phyloP scores from a whole-genome alignment of 306 rosid genomes.

The Aeschynomene evenia region DNA sequence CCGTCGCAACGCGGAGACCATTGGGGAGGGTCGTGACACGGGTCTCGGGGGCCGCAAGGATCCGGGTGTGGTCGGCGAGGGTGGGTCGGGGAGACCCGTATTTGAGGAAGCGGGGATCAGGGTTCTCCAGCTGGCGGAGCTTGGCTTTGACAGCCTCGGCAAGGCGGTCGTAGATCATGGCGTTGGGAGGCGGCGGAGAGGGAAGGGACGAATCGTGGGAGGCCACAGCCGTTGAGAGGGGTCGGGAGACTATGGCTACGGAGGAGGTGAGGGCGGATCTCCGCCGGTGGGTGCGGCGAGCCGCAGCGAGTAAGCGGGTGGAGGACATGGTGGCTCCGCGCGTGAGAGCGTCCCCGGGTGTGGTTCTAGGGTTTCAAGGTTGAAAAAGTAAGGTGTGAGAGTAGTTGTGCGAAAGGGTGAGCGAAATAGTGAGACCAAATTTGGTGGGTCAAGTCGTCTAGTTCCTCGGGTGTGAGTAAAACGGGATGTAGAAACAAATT shows the following conservation, averaged over 20 bases:
- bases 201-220: constrained; percentile 53
- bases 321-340: constrained; percentile 65
- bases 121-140: constrained; percentile 69
- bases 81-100: constrained; percentile 82
- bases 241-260: constrained; percentile 28
- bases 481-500: too few relatives aligned
- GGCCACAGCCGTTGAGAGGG: constrained; percentile 29
- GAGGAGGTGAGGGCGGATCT: constrained; percentile 22
- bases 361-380: too few relatives aligned
- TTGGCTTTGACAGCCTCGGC: constrained; percentile 74
- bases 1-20: constrained; percentile 90
- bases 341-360: too few relatives aligned
- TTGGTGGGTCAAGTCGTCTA: too few relatives aligned
- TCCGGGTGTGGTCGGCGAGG: constrained; percentile 59
- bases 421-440: too few relatives aligned
- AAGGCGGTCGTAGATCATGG: constrained; percentile 88
- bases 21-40: constrained; percentile 80
- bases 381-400: too few relatives aligned
- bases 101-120: constrained; percentile 86
- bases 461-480: too few relatives aligned
- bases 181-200: constrained; percentile 74
- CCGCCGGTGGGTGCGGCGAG: constrained; percentile 55
- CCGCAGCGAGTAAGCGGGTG: constrained; percentile 62
- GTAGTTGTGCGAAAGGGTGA: too few relatives aligned
- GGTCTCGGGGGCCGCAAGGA: constrained; percentile 86